Base-by-base conservation (phyloP, 2,329 filamentous ascomycete species). In the Colletotrichum tofieldiae region DNA sequence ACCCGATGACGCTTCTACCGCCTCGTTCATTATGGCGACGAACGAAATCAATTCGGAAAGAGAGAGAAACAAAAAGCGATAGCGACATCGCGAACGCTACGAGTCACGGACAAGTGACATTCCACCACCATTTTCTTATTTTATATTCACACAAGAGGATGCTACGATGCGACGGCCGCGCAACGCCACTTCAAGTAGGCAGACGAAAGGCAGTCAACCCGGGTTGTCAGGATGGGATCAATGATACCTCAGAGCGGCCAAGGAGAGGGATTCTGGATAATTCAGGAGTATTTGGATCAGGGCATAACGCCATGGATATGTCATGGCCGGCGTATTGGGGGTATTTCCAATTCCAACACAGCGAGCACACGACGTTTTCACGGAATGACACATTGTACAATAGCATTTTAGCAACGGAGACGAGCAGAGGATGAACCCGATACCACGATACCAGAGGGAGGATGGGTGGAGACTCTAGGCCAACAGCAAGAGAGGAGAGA, bases 311-410 rank as follows among this genome's bases (percentile, higher is more conserved):
- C 69, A 72, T 69, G 69, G 61, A 65, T 20, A 51, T 59, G 51
- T 59, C 69, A 65, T 69, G 69, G 65, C 65, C 59, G 69, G 69
- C 69, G 69, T 72, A 59, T 55, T 32, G 39, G 68, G 51, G 49
- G n/a, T 26, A 12, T 67, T 71, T 71, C 49, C 55, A 41, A 73
- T 66, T 65, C 47, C 70, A 73, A 66, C 67, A 70, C 68, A 73
- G 71, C 71, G 71, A 71, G 67, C 67, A 66, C 23, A 26, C 23
- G 32, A 71, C 56, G 55, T 61, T 55, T 61, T 60, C 52, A 43
- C 43, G 70, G 54, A 65, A 70, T 72, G 67, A 62, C 59, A 72
- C 55, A 65, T 45, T 72, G 70, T 72, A 72, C 54, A 72, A 60
- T 72, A 71, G 66, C 51, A 63, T 43, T 43, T 63, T 43, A 45